Conservation (phyloP, 2,329 filamentous ascomycete species). For the Geosmithia putterillii region DNA sequence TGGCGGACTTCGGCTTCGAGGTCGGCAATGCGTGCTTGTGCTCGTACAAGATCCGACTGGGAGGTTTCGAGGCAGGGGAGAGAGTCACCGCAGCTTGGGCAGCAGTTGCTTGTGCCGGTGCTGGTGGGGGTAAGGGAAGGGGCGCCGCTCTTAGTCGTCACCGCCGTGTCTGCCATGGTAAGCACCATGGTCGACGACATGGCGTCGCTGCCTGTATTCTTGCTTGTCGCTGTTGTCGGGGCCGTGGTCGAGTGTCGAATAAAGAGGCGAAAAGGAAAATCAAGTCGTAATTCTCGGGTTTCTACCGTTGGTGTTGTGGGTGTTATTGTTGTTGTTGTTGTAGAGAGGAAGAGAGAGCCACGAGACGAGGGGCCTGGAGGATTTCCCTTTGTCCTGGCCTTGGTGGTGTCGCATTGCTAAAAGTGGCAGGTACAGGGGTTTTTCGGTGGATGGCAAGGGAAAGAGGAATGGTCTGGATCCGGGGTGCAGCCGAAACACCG, state of each 20-base stretch:
- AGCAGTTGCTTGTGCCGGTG: conserved; percentile 22
- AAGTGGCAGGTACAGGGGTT: not conserved
- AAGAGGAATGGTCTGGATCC: not conserved
- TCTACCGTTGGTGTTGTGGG: too few relatives aligned
- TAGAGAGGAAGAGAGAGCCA: not conserved
- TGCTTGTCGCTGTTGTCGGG: not conserved
- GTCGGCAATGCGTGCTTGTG: conserved; percentile 52
- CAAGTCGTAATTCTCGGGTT: too few relatives aligned
- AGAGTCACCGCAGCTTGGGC: conserved; percentile 33
- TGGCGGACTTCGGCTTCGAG: conserved; percentile 59
- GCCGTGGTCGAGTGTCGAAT: too few relatives aligned
- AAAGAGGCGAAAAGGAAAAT: too few relatives aligned
- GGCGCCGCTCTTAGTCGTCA: conserved; percentile 8
- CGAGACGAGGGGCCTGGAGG: not conserved
- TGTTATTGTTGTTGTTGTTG: not conserved
- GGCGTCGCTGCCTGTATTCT: not conserved
- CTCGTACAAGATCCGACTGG: conserved; percentile 32
- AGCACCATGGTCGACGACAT: conserved; percentile 17
- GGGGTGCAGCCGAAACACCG: not conserved
- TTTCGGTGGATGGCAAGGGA: not conserved
- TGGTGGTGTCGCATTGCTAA: not conserved
- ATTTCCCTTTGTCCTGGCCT: not conserved
- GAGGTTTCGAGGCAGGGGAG: conserved; percentile 18
- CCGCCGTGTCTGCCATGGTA: conserved; percentile 20
- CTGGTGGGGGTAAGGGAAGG: conserved; percentile 8